phyloP scores from a whole-genome alignment of 768 basidiomycete genomes.

The Serendipita sp. region DNA sequence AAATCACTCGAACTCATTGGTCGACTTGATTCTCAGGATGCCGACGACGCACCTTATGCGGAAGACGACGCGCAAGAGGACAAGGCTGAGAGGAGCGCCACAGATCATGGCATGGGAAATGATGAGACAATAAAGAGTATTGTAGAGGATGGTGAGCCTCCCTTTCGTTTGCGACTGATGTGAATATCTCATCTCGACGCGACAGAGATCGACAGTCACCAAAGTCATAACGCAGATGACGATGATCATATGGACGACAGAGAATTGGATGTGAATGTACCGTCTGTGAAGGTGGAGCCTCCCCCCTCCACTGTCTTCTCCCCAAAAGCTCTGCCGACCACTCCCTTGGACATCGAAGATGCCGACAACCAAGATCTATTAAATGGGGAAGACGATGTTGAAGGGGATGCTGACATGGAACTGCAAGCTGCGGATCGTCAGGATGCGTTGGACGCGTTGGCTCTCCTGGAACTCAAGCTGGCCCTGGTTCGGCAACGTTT shows the following conservation, averaged over 20 bases:
- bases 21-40: constrained; percentile 13
- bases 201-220: constrained; percentile 13
- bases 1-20: not conserved
- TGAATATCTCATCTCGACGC: not conserved
- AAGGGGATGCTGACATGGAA: constrained; percentile 27
- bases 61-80: constrained; percentile 19
- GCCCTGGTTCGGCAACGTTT: constrained; percentile 72
- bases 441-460: constrained; percentile 77
- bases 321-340: not conserved
- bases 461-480: constrained; percentile 85
- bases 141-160: constrained; percentile 7
- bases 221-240: constrained; percentile 13
- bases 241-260: constrained; percentile 15
- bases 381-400: constrained; percentile 24
- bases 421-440: constrained; percentile 68
- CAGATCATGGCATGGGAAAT: not conserved
- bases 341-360: not conserved
- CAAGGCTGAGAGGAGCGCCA: constrained; percentile 15
- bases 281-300: not conserved
- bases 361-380: not conserved
- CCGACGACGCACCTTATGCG: constrained; percentile 6
- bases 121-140: constrained; percentile 8
- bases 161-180: not conserved
- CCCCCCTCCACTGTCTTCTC: not conserved
- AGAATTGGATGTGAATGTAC: constrained; percentile 7